Evolutionary conservation across 2,329 filamentous ascomycete species (phyloP).

Genomic region (Trichoderma arundinaceum): DNA sequence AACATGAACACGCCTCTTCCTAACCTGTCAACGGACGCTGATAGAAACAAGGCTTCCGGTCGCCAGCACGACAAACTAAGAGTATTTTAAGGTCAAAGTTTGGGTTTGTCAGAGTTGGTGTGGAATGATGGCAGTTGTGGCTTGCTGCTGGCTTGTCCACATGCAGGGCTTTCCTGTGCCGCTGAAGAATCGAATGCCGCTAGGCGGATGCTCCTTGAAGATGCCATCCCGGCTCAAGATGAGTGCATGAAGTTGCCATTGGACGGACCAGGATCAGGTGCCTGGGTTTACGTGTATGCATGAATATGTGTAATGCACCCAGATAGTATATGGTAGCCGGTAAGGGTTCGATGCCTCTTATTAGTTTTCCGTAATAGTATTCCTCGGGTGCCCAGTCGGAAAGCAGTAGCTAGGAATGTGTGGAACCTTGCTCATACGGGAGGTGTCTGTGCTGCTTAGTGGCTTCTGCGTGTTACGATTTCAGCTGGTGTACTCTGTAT

Average conservation of each 20-base stretch:
- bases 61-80: background rate
- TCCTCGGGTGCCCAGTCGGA: too few relatives aligned
- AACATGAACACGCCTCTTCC: too few relatives aligned
- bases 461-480: too few relatives aligned
- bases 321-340: background rate
- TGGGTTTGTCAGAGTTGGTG: background rate
- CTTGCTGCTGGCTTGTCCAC: background rate
- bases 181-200: background rate
- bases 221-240: background rate
- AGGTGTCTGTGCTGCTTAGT: too few relatives aligned
- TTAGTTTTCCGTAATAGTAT: too few relatives aligned
- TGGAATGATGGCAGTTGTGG: constrained; percentile 9
- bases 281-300: background rate
- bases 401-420: too few relatives aligned
- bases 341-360: background rate
- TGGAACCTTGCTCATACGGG: too few relatives aligned
- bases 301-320: background rate
- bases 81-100: background rate
- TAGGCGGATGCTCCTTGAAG: background rate
- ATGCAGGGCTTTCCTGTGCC: background rate
- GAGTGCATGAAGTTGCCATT: background rate
- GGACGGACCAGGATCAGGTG: background rate
- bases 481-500: too few relatives aligned
- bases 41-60: too few relatives aligned
- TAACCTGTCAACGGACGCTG: too few relatives aligned